phyloP scores from a whole-genome alignment of 164 flowering plant species.

The Amborella trichopoda region DNA sequence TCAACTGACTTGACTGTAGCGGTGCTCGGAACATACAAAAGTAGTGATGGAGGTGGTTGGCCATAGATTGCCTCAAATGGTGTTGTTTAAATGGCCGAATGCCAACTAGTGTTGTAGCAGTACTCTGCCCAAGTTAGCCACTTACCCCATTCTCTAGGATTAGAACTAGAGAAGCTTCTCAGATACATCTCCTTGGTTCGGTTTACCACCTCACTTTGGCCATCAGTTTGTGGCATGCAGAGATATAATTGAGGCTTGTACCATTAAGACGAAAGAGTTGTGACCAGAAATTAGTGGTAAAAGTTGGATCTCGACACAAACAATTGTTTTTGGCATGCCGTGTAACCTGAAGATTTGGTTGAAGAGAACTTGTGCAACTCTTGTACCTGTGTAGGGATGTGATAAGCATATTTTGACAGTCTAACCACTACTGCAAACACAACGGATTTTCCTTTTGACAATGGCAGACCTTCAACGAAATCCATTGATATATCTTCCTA shows the following conservation, averaged over 20 bases:
- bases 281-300: background rate
- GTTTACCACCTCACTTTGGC: background rate
- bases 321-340: background rate
- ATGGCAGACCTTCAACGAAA: background rate
- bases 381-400: background rate
- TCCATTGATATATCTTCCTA: background rate
- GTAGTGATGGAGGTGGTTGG: background rate
- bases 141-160: background rate
- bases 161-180: slow-evolving; percentile 1
- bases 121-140: slow-evolving; percentile 4
- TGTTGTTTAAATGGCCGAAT: background rate
- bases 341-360: background rate
- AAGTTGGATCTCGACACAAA: background rate
- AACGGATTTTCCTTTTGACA: background rate
- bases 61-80: background rate
- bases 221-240: background rate
- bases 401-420: background rate
- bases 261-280: background rate
- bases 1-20: background rate
- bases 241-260: background rate
- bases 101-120: no score
- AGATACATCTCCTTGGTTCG: background rate
- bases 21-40: background rate
- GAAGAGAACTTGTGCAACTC: background rate
- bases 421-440: background rate